A percentile compares a stretch with the other conserved stretches of the same genome.
Conservation (phyloP, 2,329 filamentous ascomycete genomes). For the Achaetomium macrosporum region DNA sequence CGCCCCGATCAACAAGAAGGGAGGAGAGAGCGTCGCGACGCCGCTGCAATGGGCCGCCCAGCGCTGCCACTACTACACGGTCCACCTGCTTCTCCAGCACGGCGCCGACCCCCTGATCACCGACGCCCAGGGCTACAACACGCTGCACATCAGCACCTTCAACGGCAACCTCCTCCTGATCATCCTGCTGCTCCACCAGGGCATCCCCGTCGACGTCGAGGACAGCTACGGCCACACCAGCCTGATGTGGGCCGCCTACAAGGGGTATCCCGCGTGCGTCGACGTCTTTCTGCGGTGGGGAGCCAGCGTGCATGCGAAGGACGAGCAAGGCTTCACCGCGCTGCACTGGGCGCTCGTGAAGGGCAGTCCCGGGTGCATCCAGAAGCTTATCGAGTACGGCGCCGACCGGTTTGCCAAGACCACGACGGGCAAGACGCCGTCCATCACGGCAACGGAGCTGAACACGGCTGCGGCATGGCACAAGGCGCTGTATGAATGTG, state of each 20-base stretch:
- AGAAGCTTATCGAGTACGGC: constrained; percentile 93
- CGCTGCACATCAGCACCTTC: constrained; percentile 92
- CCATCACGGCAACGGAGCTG: constrained; percentile 80
- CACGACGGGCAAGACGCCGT: constrained; percentile 82
- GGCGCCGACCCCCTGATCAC: constrained; percentile 89
- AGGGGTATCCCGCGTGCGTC: constrained; percentile 87
- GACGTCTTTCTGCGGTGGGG: constrained; percentile 93
- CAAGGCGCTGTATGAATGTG: constrained; percentile 73
- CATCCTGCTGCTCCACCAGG: constrained; percentile 84
- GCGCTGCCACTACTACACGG: constrained; percentile 92
- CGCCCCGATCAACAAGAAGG: constrained; percentile 90
- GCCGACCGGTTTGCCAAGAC: constrained; percentile 90
- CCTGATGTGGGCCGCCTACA: constrained; percentile 99
- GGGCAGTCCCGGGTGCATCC: constrained; percentile 79
- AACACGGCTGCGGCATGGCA: constrained; percentile 80
- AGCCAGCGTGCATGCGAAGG: constrained; percentile 81
- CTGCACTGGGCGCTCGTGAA: constrained; percentile 96
- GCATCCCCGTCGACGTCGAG: constrained; percentile 85
- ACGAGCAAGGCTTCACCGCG: constrained; percentile 90
- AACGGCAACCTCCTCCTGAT: constrained; percentile 92
- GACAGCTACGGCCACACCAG: constrained; percentile 89
- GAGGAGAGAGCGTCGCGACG: constrained; percentile 90
- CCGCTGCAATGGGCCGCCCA: constrained; percentile 96
- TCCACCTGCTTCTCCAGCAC: constrained; percentile 83
- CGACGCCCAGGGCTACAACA: constrained; percentile 96